Evolutionary conservation across 2,329 filamentous ascomycete species (phyloP).

Genomic region (Neonectria ditissima): DNA sequence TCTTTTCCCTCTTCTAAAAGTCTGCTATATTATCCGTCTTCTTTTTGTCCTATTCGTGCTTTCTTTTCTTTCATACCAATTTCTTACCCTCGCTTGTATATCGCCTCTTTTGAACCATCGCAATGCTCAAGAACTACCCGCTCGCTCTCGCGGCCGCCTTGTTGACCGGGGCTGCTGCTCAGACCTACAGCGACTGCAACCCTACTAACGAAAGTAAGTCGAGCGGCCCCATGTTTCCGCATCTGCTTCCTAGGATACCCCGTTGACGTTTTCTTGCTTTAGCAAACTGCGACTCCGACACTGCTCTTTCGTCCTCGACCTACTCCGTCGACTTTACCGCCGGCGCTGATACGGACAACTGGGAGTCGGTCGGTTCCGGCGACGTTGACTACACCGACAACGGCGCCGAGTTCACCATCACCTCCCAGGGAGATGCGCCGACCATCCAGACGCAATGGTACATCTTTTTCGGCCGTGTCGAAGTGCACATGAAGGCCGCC

Average conservation of each 20-base stretch:
- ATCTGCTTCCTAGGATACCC: not conserved
- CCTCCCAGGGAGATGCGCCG: conserved; percentile 65
- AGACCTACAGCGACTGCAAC: conserved; percentile 34
- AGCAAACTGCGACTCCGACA: conserved; percentile 26
- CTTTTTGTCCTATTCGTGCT: not conserved
- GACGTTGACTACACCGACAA: conserved; percentile 33
- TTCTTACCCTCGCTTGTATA: not conserved
- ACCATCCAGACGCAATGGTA: conserved; percentile 79
- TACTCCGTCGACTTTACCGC: conserved; percentile 40
- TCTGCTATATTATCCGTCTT: not conserved
- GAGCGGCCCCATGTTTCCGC: not conserved
- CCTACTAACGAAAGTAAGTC: conserved; percentile 38
- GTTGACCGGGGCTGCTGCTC: conserved; percentile 20
- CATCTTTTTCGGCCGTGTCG: conserved; percentile 85
- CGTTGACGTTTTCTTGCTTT: conserved; percentile 14
- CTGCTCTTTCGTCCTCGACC: conserved; percentile 30
- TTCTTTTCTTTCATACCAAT: not conserved
- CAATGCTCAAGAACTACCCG: conserved; percentile 20
- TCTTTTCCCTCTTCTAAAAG: not conserved
- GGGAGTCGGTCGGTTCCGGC: conserved; percentile 35
- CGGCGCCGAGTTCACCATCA: conserved; percentile 64
- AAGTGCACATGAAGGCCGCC: conserved; percentile 77
- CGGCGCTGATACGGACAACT: conserved; percentile 36
- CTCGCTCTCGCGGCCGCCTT: conserved; percentile 24
- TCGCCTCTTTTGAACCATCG: not conserved